phyloP scores from a whole-genome alignment of 176 grass and related monocot species.

The Pontederia crassipes region DNA sequence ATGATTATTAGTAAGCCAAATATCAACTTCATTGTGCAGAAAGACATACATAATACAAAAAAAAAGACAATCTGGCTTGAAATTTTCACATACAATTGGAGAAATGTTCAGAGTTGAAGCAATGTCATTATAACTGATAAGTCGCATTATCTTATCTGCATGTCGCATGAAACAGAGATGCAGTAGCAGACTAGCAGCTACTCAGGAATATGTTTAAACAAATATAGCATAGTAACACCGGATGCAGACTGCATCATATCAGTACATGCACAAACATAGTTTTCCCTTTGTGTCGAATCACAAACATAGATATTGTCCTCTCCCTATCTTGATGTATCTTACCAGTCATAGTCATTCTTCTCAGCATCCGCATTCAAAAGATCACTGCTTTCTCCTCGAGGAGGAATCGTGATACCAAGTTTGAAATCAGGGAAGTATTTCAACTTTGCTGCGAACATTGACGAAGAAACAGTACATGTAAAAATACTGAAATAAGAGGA shows the following conservation, averaged over 20 bases:
- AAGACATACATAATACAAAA: too few species aligned
- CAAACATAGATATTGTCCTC: neutral
- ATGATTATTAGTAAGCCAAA: neutral
- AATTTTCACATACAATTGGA: too few species aligned
- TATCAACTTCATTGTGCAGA: too few species aligned
- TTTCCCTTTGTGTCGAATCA: neutral
- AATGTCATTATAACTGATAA: too few species aligned
- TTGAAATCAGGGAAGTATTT: constrained; percentile 65
- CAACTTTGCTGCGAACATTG: constrained; percentile 53
- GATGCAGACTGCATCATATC: too few species aligned
- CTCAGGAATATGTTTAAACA: too few species aligned
- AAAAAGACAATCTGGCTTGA: too few species aligned
- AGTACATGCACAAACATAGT: neutral
- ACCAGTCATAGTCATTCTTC: constrained; percentile 97
- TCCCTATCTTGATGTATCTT: constrained; percentile 14
- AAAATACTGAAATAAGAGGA: constrained; percentile 5
- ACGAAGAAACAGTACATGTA: constrained; percentile 16
- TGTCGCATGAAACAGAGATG: too few species aligned
- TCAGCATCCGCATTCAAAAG: constrained; percentile 63
- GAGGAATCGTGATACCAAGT: constrained; percentile 48
- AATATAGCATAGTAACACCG: too few species aligned
- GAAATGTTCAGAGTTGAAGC: too few species aligned
- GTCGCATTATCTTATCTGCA: too few species aligned
- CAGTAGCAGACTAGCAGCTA: too few species aligned
- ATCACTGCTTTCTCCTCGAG: constrained; percentile 56